Percentiles rank a stretch among this genome's conserved stretches.
These are phyloP conservation scores for Leccinum variicolor DNA, from an alignment of 768 basidiomycete genomes.

Conservation along the genomic window DNA sequence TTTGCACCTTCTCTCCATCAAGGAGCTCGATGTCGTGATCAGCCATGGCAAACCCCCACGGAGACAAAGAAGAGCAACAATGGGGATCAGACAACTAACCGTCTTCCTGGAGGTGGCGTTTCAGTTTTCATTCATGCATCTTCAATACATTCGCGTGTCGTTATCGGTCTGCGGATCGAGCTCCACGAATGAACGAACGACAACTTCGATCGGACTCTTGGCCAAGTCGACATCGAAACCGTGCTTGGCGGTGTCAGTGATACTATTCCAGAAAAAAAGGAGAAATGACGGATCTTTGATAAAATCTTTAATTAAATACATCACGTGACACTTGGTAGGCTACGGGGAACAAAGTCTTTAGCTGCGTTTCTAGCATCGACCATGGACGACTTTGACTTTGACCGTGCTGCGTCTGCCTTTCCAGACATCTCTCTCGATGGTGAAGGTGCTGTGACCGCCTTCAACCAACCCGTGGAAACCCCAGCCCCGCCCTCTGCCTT, in stretches of 20 bases:
- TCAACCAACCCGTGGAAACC: constrained; percentile 28
- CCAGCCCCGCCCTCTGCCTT: constrained; percentile 43
- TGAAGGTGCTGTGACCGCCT: constrained; percentile 49
- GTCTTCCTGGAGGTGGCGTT: too few species aligned
- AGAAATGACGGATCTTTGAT: too few species aligned
- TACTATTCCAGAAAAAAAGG: too few species aligned
- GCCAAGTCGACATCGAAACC: not conserved
- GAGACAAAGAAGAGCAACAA: too few species aligned
- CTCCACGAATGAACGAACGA: not conserved
- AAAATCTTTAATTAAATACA: not conserved
- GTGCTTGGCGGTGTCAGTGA: too few species aligned
- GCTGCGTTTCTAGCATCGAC: not conserved
- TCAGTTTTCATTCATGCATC: too few species aligned
- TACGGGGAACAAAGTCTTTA: not conserved
- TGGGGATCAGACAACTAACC: too few species aligned
- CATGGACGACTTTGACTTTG: constrained; percentile 65
- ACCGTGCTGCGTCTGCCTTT: constrained; percentile 77
- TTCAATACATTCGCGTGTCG: too few species aligned
- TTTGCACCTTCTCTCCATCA: too few species aligned
- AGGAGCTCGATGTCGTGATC: too few species aligned
- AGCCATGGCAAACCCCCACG: too few species aligned
- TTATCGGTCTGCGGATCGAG: too few species aligned
- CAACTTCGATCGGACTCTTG: not conserved
- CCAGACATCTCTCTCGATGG: constrained; percentile 82
- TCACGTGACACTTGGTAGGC: constrained; percentile 11